A percentile compares a stretch with the other conserved stretches of the same genome.
Conservation (phyloP, 2,329 filamentous ascomycete species). For the Monosporascus sp. region DNA sequence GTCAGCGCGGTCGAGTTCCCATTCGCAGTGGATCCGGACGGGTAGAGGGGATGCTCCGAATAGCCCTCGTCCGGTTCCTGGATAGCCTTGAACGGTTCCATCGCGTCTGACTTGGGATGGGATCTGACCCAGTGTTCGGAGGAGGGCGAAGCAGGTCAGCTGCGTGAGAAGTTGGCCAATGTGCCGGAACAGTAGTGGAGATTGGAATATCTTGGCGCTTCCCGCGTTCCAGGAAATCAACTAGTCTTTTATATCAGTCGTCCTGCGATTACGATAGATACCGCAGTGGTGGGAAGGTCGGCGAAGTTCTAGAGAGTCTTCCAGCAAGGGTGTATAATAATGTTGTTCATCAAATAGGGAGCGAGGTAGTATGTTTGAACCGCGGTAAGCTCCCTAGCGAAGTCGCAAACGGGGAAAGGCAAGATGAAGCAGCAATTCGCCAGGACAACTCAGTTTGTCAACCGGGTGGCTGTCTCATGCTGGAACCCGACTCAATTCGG, state of each 20-base stretch:
- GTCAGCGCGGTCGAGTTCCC: slow-evolving; percentile 26
- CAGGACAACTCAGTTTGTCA: not conserved
- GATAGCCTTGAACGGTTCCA: slow-evolving; percentile 45
- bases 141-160: not conserved
- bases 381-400: not conserved
- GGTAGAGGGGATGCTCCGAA: slow-evolving; percentile 65
- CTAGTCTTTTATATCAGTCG: not conserved
- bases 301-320: too few species aligned
- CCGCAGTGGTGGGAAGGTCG: too few species aligned
- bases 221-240: not conserved
- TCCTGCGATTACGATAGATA: not conserved
- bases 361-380: too few species aligned
- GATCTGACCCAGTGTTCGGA: not conserved
- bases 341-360: too few species aligned
- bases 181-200: not conserved
- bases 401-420: not conserved
- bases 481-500: not conserved
- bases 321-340: not conserved
- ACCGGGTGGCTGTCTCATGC: not conserved
- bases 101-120: slow-evolving; percentile 15
- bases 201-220: not conserved
- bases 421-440: not conserved
- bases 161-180: not conserved
- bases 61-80: slow-evolving; percentile 78
- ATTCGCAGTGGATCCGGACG: slow-evolving; percentile 28